Evolutionary conservation across 2,329 filamentous ascomycete genomes (phyloP), one percentile per base, ranked within the genome.

Genomic region (Pseudogymnoascus sp.): DNA sequence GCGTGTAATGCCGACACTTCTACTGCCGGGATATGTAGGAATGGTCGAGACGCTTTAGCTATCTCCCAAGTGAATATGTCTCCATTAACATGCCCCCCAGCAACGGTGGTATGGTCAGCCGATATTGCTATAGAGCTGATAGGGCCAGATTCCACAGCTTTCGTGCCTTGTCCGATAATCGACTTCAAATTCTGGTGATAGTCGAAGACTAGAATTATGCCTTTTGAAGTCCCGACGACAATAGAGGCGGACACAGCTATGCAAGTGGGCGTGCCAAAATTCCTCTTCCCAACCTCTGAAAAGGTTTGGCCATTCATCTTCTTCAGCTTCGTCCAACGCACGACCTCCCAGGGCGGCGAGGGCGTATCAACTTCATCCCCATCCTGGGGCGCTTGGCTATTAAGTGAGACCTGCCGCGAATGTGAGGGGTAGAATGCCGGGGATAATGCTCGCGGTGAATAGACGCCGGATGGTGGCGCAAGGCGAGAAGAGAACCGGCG

Each of bases 31-130:
- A 99, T 92, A 58, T 90, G 86, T 32, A 99, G 81, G 72, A 99
- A 99, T 0, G 93, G 94, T 32, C 89, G 83, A 2, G 91, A 85
- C n/a, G 89, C 83, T 62, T 89, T 83, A 39, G 84, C 83, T 11
- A 93, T 88, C 72, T 99, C 95, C 95, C 95, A 99, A 0, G 93
- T 99, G 70, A 97, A 97, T 60, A 99, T 96, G 70, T 86, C 87
- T 2, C 94, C 95, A 67, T 88, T 90, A 0, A 86, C 87, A 80
- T 99, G 93, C 3, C 94, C 94, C 37, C 87, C 90, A 34, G 91
- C 94, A 65, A 99, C 81, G 0, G 93, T 96, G 1, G 90, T 89
- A 73, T 97, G 91, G 70, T 99, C 94, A 16, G 93, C 92, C 28
- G 94, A 96, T 62, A 97, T 85, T 4, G 94, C 91, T 62, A 99